Evolutionary conservation across 257 asterid species (phyloP), one percentile per base, ranked within the genome.

Genomic region (Coffea eugenioides): DNA sequence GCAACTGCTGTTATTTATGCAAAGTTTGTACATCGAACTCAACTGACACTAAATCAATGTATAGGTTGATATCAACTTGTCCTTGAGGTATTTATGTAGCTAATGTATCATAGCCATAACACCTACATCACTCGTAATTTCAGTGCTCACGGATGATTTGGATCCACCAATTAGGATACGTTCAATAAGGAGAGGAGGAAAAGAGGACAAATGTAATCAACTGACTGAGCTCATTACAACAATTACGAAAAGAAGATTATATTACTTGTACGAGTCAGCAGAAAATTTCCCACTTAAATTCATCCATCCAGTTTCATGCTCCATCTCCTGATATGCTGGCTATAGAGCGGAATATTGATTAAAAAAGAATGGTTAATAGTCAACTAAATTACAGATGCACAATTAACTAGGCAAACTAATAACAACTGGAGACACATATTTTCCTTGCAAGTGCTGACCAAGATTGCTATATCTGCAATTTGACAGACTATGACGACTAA

Each of bases 391-490:
- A 18, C 6, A 41, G 27, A 23, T 69, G 16, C 52, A 69, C 23
- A 39, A 69, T 18, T 39, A 45, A 6, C 36, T 2, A 4, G 31
- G 14, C 56, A 43, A 23, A 56, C 49, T 56, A 56, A 34, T 34
- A 54, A 36, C 39, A 39, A 11, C 23, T 12, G 0, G 4, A 2
- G 10, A 14, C 34, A 13, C 20, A 76, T 52, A 69, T 21, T 8
- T 81, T 86, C 93, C 99, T 97, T 57, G 97, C 96, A 81, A 95
- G 98, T 84, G 90, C 91, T 69, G 90, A 87, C 99, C 99, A 95
- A 95, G 77, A 95, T 83, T 43, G 97, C 90, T 31, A 92, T 86
- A 87, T 95, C 99, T 14, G 99, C 98, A 72, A 96, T 86, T 86
- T 8, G 99, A 91, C 75, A 96, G 75, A 64, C 82, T 77, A 82